Base-by-base conservation (phyloP, 352 stramenopile genomes). In the Phytophthora cryptogea region DNA sequence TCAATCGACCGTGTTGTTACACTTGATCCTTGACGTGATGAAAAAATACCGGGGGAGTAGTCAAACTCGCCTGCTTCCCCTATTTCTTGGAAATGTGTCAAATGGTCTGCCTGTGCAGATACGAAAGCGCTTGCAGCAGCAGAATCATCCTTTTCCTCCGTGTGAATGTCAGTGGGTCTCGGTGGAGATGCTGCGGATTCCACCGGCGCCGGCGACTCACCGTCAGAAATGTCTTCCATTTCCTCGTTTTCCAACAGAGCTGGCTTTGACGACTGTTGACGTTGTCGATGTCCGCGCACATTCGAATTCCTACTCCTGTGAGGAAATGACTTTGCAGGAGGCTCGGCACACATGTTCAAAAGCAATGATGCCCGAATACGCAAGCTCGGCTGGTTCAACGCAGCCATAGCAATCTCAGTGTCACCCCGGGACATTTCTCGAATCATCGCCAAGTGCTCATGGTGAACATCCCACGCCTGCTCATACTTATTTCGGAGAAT, bases 21-120 rank as follows among this genome's bases (percentile, higher is more conserved):
- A 40, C 61, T 65, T 14, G 70, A 73, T 7, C 72, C 76, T 54
- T 80, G 80, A 14, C 68, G 78, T 30, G 74, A 79, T 11, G 83
- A 92, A 52, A 76, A 90, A 41, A 90, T 88, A 10, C 81, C 83
- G 14, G 83, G 83, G 17, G 71, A 80, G 52, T 92, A 92, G 32
- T 72, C 54, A 39, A 75, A 68, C 17, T 54, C 50, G 4, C 52
- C 55, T 44, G 54, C 30, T 23, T 62, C 56, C 3, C 54, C 32
- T 33, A 70, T 56, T 40, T 72, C 59, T 27, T 76, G 59, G 23
- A 60, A 62, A 52, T 70, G 60, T 54, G 56, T 56, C 39, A 54
- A 37, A 37, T 72, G 50, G 10, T 74, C 65, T 13, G 56, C 50
- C 27, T 53, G 50, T 33, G 47, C 30, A 26, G 51, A 56, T 5